Evolutionary conservation across 1,284 basidiomycete genomes (phyloP).

Genomic region (Testicularia cyperi): DNA sequence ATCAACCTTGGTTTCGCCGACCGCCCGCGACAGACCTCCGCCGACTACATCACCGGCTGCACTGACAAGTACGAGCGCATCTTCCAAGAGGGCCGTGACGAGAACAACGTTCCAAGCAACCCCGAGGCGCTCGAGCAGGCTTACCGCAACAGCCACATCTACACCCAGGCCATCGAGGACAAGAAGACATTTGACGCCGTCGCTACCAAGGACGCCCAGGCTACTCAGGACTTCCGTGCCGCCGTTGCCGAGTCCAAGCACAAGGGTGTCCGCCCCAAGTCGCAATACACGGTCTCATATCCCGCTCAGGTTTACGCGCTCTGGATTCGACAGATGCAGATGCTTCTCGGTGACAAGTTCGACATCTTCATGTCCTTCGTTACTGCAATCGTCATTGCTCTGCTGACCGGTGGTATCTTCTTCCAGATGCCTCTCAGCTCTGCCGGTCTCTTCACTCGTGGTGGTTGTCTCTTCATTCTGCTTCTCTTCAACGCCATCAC

Average conservation of each 20-base stretch:
- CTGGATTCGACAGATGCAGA: constrained; percentile 74
- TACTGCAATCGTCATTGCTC: constrained; percentile 65
- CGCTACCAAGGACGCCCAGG: constrained; percentile 68
- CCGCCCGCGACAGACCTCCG: constrained; percentile 70
- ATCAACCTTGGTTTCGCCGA: constrained; percentile 59
- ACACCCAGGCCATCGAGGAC: constrained; percentile 64
- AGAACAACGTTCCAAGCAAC: constrained; percentile 70
- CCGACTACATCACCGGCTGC: constrained; percentile 51
- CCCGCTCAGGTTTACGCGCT: constrained; percentile 64
- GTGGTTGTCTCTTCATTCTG: constrained; percentile 74
- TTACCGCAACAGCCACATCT: constrained; percentile 68
- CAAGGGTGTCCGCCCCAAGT: constrained; percentile 77
- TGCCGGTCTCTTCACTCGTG: constrained; percentile 73
- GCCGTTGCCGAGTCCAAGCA: constrained; percentile 80
- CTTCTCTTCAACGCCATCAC: constrained; percentile 61
- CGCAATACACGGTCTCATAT: constrained; percentile 79
- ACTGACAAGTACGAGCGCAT: constrained; percentile 45
- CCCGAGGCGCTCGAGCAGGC: constrained; percentile 73
- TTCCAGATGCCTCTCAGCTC: constrained; percentile 65
- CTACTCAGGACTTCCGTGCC: constrained; percentile 69
- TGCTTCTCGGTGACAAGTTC: constrained; percentile 78
- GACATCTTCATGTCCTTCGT: constrained; percentile 66
- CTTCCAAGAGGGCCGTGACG: constrained; percentile 72
- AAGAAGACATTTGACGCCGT: constrained; percentile 67
- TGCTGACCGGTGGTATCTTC: constrained; percentile 80